Conservation (phyloP, 768 basidiomycete genomes). For the Collybia sp. region DNA sequence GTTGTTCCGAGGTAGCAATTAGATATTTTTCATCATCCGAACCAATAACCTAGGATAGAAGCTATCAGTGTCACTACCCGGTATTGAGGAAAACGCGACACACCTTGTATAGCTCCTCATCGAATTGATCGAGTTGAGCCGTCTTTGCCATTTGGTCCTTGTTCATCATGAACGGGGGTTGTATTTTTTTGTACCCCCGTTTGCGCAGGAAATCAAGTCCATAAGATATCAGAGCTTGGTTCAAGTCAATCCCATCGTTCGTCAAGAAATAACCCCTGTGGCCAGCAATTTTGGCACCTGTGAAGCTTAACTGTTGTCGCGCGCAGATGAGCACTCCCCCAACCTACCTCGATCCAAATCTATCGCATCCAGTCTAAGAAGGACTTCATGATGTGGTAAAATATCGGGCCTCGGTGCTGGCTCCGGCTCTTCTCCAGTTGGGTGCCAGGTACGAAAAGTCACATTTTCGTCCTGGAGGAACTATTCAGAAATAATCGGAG, state of each 20-base stretch:
- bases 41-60: slow-evolving; percentile 63
- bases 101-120: slow-evolving; percentile 97
- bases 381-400: slow-evolving; percentile 96
- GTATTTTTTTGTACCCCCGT: slow-evolving; percentile 86
- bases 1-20: slow-evolving; percentile 98
- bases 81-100: slow-evolving; percentile 1
- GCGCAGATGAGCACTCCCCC: neutral
- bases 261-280: slow-evolving; percentile 97
- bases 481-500: neutral
- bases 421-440: slow-evolving; percentile 67
- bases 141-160: slow-evolving; percentile 97
- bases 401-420: slow-evolving; percentile 72
- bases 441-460: slow-evolving; percentile 81
- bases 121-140: slow-evolving; percentile 96
- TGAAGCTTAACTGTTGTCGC: slow-evolving; percentile 1
- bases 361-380: slow-evolving; percentile 90
- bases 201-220: slow-evolving; percentile 89
- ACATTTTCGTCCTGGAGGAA: slow-evolving; percentile 80
- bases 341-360: slow-evolving; percentile 90
- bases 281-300: slow-evolving; percentile 88
- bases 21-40: slow-evolving; percentile 96
- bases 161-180: slow-evolving; percentile 98
- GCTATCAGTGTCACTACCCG: neutral
- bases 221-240: slow-evolving; percentile 93
- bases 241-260: slow-evolving; percentile 94